Evolutionary conservation across 176 grass and related monocot species (phyloP), one percentile per base, ranked within the genome.

Genomic region (Aegilops bicornis): DNA sequence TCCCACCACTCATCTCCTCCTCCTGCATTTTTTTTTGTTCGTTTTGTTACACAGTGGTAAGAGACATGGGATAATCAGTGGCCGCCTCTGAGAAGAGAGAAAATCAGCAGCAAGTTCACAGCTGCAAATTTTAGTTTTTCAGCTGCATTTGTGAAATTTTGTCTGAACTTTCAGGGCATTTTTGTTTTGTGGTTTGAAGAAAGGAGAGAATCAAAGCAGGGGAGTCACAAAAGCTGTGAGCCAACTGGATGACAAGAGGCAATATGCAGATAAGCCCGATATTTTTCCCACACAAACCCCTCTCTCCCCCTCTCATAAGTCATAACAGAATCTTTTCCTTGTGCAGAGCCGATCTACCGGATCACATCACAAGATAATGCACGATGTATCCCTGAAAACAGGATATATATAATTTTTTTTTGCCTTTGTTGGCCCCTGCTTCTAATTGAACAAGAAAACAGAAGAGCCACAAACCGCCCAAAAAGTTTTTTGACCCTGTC

Each of bases 1-100:
- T 94, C 92, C 92, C 80, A 87, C 70, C 73, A 84, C 59, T 91
- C 89, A 66, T 91, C 89, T 20, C 84, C 92, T 73, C 11, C 43
- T 45, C 11, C 43, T 45, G 85, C 10, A 85, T n/a, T n/a, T n/a
- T n/a, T n/a, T n/a, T 24, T 13, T 50, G 23, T 73, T 24, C 3
- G 7, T 1, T 80, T 62, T 48, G 2, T 62, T 64, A 30, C 2
- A 43, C 52, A 56, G 50, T 54, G 0, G 45, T 8, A 64, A 79
- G 2, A 67, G 22, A 68, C 23, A 16, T 25, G 70, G 29, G 22
- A 70, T n/a, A n/a, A n/a, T n/a, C n/a, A n/a, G n/a, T n/a, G n/a
- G n/a, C n/a, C n/a, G 30, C 2, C 37, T 48, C 47, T 75, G 7
- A 59, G 9, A 68, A 29, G 6, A 74, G 3, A 16, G 62, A 48